A percentile compares a stretch with the other conserved stretches of the same genome.
phyloP scores from a whole-genome alignment of 192 early-diverging fungal species.

The Backusella tarrabulga region DNA sequence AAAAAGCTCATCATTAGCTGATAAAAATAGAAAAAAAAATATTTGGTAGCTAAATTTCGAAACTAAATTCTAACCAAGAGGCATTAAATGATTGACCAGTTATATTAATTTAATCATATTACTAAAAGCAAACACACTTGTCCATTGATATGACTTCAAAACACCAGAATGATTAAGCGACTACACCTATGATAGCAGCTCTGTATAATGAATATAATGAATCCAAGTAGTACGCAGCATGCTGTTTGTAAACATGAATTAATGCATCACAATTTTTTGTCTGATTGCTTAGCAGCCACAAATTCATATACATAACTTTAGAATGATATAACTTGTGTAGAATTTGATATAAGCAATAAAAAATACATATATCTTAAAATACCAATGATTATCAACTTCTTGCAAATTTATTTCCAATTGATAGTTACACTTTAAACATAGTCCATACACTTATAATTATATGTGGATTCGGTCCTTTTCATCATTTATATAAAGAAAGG shows the following conservation, averaged over 20 bases:
- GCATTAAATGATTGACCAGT: not conserved
- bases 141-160: not conserved
- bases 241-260: too few species aligned
- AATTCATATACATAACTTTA: too few species aligned
- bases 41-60: not conserved
- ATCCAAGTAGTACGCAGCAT: not conserved
- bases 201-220: not conserved
- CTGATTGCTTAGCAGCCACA: too few species aligned
- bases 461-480: not conserved
- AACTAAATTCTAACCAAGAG: not conserved
- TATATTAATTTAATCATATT: not conserved
- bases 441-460: not conserved
- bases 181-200: not conserved
- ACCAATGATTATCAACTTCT: not conserved
- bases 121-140: not conserved
- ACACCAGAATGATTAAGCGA: not conserved
- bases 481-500: not conserved
- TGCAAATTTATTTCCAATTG: not conserved
- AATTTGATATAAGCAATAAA: too few species aligned
- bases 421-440: not conserved
- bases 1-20: not conserved
- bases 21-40: constrained; percentile 1
- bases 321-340: too few species aligned
- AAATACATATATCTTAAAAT: too few species aligned
- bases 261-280: too few species aligned